A percentile compares a stretch with the other conserved stretches of the same genome.
These are phyloP conservation scores for Talaromyces trachyspermus DNA, from an alignment of 495 filamentous ascomycete species.

Conservation along the genomic window DNA sequence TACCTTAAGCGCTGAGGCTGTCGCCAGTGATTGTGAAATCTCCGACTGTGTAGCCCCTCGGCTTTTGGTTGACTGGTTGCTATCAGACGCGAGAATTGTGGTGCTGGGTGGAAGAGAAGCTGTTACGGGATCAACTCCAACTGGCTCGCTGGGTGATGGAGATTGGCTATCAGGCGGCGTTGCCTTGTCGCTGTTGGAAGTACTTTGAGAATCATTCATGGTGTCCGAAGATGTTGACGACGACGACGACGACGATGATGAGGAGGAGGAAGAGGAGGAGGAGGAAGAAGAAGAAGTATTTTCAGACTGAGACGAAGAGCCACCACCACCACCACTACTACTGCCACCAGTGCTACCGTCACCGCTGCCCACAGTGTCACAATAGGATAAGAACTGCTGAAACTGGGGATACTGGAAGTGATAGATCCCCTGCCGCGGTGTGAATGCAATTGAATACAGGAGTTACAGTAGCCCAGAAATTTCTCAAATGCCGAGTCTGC, in stretches of 20 bases:
- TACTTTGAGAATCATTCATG: background rate
- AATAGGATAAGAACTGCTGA: conserved; percentile 13
- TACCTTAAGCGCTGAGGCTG: too few relatives aligned
- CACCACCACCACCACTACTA: conserved; percentile 7
- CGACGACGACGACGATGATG: background rate
- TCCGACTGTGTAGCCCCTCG: too few relatives aligned
- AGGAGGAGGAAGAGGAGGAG: too few relatives aligned
- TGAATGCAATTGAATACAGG: background rate
- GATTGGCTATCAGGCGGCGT: too few relatives aligned
- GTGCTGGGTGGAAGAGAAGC: too few relatives aligned
- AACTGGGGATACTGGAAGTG: conserved; percentile 10
- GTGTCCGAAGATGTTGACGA: background rate
- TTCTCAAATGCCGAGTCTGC: conserved; percentile 7
- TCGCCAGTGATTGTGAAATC: too few relatives aligned
- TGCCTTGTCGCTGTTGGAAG: too few relatives aligned
- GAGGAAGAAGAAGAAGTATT: background rate
- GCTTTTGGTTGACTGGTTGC: too few relatives aligned
- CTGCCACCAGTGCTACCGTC: too few relatives aligned
- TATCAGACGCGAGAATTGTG: too few relatives aligned
- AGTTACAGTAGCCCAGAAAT: background rate
- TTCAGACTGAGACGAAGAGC: background rate
- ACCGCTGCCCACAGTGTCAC: background rate
- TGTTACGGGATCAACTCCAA: too few relatives aligned
- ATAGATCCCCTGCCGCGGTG: background rate
- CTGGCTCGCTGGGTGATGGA: too few relatives aligned